Evolutionary conservation across 176 grass and related monocot genomes (phyloP).

Genomic region (Melocanna baccifera): DNA sequence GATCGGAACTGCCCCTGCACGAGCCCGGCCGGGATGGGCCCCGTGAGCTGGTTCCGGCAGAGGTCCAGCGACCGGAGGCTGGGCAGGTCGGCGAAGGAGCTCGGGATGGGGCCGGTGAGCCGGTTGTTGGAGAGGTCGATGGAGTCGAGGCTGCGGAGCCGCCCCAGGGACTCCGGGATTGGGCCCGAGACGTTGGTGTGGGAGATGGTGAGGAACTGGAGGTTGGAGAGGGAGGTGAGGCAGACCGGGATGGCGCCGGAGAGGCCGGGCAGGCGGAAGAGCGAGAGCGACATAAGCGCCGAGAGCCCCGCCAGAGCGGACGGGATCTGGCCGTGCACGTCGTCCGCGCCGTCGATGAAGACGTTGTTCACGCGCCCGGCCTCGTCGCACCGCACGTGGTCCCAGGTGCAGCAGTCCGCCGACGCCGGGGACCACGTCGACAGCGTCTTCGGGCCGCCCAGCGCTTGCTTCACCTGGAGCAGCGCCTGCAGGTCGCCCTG

Average conservation of each 20-base stretch:
- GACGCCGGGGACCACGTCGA: slow-evolving; percentile 39
- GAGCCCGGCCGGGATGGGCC: slow-evolving; percentile 48
- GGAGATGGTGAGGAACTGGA: slow-evolving; percentile 57
- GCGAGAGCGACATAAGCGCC: slow-evolving; percentile 47
- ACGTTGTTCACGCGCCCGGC: slow-evolving; percentile 62
- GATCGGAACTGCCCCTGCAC: slow-evolving; percentile 46
- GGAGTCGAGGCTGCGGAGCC: slow-evolving; percentile 39
- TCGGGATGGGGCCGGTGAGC: slow-evolving; percentile 46
- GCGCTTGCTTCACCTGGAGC: slow-evolving; percentile 54
- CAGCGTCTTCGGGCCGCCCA: slow-evolving; percentile 52
- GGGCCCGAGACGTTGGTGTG: slow-evolving; percentile 56
- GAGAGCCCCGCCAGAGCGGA: slow-evolving; percentile 46
- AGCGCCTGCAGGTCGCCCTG: slow-evolving; percentile 47
- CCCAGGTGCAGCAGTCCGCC: slow-evolving; percentile 59
- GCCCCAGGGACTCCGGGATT: slow-evolving; percentile 49
- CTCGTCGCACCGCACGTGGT: slow-evolving; percentile 57
- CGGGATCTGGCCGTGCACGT: slow-evolving; percentile 48
- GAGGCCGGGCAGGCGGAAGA: slow-evolving; percentile 49
- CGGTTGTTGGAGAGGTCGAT: slow-evolving; percentile 59
- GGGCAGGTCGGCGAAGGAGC: slow-evolving; percentile 43
- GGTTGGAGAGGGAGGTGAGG: slow-evolving; percentile 53
- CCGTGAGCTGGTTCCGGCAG: slow-evolving; percentile 44
- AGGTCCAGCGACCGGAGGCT: slow-evolving; percentile 56
- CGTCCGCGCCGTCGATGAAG: slow-evolving; percentile 48
- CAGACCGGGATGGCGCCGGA: slow-evolving; percentile 55